phyloP scores from a whole-genome alignment of 2,329 filamentous ascomycete species.

The Ophiosphaerella herpotricha region DNA sequence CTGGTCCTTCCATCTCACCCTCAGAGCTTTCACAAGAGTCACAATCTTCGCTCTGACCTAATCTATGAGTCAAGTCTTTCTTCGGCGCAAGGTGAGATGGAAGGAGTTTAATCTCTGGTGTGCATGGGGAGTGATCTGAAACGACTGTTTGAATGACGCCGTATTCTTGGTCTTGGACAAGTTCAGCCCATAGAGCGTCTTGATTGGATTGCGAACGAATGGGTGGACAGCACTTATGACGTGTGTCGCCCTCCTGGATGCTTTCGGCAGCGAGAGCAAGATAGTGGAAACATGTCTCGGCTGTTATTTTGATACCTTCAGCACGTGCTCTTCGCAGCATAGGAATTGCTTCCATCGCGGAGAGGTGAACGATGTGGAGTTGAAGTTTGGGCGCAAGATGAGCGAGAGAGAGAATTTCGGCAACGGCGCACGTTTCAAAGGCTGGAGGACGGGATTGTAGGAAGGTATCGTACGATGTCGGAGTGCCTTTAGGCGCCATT shows the following conservation, averaged over 20 bases:
- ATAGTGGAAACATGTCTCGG: constrained; percentile 96
- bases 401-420: constrained; percentile 81
- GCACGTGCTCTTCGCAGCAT: constrained; percentile 74
- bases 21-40: constrained; percentile 34
- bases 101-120: constrained; percentile 88
- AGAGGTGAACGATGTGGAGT: constrained; percentile 92
- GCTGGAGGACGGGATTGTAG: constrained; percentile 84
- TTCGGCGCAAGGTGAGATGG: constrained; percentile 68
- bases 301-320: constrained; percentile 81
- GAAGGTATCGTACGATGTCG: constrained; percentile 85
- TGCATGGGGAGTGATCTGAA: constrained; percentile 95
- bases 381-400: constrained; percentile 79
- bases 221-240: constrained; percentile 94
- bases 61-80: constrained; percentile 37
- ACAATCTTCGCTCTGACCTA: constrained; percentile 44
- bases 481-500: constrained; percentile 69
- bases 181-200: constrained; percentile 83
- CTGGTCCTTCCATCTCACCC: constrained; percentile 44
- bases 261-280: constrained; percentile 81
- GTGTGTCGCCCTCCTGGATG: constrained; percentile 81
- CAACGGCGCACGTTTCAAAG: constrained; percentile 90
- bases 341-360: constrained; percentile 85
- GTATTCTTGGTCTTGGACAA: constrained; percentile 58
- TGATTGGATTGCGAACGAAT: constrained; percentile 83
- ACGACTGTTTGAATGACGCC: constrained; percentile 91